These are phyloP conservation scores for Trichoderma guizhouense DNA, from an alignment of 2,329 filamentous ascomycete species.

Conservation along the genomic window DNA sequence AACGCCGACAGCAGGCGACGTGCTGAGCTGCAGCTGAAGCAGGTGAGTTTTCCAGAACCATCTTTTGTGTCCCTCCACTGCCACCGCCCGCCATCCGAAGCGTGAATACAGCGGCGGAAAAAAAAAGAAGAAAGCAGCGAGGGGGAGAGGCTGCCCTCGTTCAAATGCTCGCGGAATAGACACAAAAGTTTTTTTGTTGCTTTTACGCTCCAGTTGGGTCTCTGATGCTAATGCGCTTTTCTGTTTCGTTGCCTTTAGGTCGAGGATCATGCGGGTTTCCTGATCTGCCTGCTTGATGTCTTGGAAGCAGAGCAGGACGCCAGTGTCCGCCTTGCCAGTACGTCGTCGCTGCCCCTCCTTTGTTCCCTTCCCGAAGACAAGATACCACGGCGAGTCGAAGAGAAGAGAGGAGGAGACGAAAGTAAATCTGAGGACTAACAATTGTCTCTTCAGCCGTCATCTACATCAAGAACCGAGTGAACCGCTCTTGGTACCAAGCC, in stretches of 20 bases:
- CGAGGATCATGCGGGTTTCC: constrained; percentile 85
- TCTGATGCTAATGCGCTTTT: constrained; percentile 21
- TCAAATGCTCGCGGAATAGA: neutral
- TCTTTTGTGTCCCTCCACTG: constrained; percentile 15
- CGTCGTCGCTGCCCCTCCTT: constrained; percentile 34
- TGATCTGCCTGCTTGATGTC: constrained; percentile 85
- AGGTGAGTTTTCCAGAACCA: constrained; percentile 51
- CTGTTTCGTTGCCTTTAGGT: constrained; percentile 54
- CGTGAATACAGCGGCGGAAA: neutral
- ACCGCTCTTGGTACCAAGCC: constrained; percentile 79
- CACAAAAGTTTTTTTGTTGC: neutral
- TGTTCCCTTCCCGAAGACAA: neutral
- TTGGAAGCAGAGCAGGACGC: constrained; percentile 83
- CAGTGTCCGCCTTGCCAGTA: constrained; percentile 85
- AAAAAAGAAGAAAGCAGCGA: neutral
- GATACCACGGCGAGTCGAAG: neutral
- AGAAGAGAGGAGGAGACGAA: neutral
- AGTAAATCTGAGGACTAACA: constrained; percentile 14
- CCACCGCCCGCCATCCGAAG: constrained; percentile 10
- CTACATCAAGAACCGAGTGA: constrained; percentile 97
- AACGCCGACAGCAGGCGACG: constrained; percentile 72
- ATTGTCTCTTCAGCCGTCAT: constrained; percentile 67
- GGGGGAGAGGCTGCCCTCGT: neutral
- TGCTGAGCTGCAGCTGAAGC: constrained; percentile 78
- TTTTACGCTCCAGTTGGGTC: neutral